Percentiles rank a stretch among this genome's conserved stretches.
phyloP scores from a whole-genome alignment of 1,284 basidiomycete genomes.

The Ganoderma resinaceum region DNA sequence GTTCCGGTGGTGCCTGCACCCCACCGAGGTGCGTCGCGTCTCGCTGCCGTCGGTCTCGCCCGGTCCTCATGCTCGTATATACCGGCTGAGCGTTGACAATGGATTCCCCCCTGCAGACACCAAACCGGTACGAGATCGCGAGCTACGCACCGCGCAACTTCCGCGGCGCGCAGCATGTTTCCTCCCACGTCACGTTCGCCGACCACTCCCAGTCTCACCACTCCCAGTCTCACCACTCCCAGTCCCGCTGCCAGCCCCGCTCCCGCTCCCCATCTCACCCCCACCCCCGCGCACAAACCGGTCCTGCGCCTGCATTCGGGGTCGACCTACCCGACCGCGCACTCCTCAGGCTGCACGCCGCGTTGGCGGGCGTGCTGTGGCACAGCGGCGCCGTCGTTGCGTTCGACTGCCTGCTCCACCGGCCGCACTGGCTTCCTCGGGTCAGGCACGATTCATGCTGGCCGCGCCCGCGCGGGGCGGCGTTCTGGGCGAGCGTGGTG shows the following conservation, averaged over 20 bases:
- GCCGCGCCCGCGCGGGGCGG: too few relatives aligned
- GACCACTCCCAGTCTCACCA: background rate
- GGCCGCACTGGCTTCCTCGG: too few relatives aligned
- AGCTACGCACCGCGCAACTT: background rate
- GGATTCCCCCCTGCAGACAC: background rate
- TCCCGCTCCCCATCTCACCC: background rate
- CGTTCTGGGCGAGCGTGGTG: too few relatives aligned
- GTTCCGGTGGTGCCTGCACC: background rate
- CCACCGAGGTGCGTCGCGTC: background rate
- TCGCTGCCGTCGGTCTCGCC: background rate
- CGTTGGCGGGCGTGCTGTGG: background rate
- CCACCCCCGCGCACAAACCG: too few relatives aligned
- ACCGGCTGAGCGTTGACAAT: background rate
- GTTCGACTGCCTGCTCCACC: background rate
- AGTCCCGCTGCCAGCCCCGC: background rate
- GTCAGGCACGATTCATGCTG: background rate
- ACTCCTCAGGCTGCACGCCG: background rate
- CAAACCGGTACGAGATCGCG: background rate
- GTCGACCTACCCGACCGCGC: background rate
- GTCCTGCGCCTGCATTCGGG: too few relatives aligned
- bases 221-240: too few relatives aligned
- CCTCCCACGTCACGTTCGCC: background rate
- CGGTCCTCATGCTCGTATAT: background rate
- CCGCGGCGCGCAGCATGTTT: background rate
- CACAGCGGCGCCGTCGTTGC: background rate